Conservation (phyloP, 148 eudicot species). For the Amaranthus cruentus region DNA sequence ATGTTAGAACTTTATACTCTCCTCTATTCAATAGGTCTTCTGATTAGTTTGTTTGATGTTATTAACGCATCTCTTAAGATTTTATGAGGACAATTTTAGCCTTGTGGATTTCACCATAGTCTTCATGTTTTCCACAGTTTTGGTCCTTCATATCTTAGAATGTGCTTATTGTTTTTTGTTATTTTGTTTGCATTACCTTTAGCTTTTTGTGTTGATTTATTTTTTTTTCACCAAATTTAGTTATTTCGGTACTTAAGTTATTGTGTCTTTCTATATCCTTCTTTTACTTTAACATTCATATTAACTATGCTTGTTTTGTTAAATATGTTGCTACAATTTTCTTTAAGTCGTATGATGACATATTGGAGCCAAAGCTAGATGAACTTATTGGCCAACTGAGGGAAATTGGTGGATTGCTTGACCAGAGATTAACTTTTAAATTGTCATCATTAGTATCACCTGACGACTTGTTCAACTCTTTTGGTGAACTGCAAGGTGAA, state of each 20-base stretch:
- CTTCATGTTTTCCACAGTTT: too few species aligned
- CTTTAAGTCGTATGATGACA: constrained; percentile 59
- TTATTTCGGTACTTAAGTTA: neutral
- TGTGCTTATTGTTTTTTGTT: neutral
- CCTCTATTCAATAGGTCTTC: too few species aligned
- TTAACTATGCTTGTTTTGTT: neutral
- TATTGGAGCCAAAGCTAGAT: constrained; percentile 76
- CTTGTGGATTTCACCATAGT: too few species aligned
- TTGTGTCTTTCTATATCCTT: neutral
- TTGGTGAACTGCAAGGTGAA: constrained; percentile 76
- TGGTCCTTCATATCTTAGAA: neutral
- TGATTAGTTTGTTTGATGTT: too few species aligned
- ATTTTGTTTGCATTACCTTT: neutral
- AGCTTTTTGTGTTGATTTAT: too few species aligned
- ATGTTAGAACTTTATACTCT: too few species aligned
- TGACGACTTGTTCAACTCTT: constrained; percentile 86
- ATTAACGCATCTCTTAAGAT: too few species aligned
- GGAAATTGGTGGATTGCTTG: constrained; percentile 52
- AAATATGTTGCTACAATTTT: constrained; percentile 2
- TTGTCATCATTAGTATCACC: constrained; percentile 63
- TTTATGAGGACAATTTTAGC: too few species aligned
- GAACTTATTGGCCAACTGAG: constrained; percentile 51
- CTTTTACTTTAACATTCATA: neutral
- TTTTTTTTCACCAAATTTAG: too few species aligned
- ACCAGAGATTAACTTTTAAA: constrained; percentile 55